phyloP scores from a whole-genome alignment of 2,329 filamentous ascomycete genomes.

The Fusarium nelsonii region DNA sequence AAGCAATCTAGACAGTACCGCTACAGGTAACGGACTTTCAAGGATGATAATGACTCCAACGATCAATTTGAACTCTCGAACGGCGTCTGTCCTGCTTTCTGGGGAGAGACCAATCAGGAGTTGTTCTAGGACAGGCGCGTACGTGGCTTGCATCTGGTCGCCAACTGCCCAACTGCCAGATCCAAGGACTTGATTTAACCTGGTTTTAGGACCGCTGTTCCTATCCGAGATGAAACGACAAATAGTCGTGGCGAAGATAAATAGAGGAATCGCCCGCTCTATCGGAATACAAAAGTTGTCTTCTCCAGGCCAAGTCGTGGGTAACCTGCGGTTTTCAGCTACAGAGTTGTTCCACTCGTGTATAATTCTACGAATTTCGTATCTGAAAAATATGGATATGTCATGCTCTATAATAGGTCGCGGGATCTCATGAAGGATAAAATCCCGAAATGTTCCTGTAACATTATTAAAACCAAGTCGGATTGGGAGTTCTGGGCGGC shows the following conservation, averaged over 20 bases:
- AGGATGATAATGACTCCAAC: background rate
- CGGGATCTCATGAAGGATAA: background rate
- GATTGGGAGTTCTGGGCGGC: background rate
- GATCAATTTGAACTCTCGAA: background rate
- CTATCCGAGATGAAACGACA: background rate
- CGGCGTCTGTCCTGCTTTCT: background rate
- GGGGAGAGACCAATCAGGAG: background rate
- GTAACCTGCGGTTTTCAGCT: background rate
- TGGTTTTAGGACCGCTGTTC: background rate
- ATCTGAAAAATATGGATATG: background rate
- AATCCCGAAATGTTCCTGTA: background rate
- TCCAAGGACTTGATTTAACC: background rate
- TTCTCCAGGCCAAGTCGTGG: background rate
- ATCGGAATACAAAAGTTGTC: background rate
- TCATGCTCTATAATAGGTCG: background rate
- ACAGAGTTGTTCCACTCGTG: background rate
- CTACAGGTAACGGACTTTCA: background rate
- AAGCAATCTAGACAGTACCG: background rate
- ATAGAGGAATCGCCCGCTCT: background rate
- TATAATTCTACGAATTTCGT: background rate
- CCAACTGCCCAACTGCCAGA: background rate
- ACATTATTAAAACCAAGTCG: background rate
- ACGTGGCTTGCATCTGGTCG: background rate
- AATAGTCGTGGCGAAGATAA: background rate
- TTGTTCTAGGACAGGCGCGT: rapidly evolving